Evolutionary conservation across 2,329 filamentous ascomycete species (phyloP).

Genomic region (Lecanoromycetidae sp.): DNA sequence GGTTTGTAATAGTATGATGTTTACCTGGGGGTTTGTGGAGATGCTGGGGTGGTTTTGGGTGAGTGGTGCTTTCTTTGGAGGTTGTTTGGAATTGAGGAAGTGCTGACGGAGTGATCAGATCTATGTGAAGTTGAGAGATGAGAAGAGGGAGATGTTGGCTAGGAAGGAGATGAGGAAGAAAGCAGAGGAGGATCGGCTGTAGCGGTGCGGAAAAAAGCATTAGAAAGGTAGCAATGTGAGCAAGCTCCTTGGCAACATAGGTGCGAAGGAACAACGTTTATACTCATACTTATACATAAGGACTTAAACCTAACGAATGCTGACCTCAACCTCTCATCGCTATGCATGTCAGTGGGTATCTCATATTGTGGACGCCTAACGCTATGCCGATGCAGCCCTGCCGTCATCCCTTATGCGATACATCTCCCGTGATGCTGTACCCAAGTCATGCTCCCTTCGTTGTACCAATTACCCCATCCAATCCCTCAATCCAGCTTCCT

Average conservation of each 20-base stretch:
- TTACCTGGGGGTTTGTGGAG: slow-evolving; percentile 76
- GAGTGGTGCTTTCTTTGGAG: slow-evolving; percentile 20
- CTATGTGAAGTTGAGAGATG: slow-evolving; percentile 58
- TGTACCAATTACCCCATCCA: slow-evolving; percentile 10
- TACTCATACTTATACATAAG: too few species aligned
- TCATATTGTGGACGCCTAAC: too few species aligned
- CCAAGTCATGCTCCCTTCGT: not conserved
- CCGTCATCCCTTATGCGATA: too few species aligned
- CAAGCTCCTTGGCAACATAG: too few species aligned
- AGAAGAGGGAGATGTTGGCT: slow-evolving; percentile 33
- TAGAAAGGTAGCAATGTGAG: too few species aligned
- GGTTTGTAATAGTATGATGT: slow-evolving; percentile 73
- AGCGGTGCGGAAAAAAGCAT: too few species aligned
- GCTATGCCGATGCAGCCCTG: slow-evolving; percentile 3
- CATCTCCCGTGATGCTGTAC: too few species aligned
- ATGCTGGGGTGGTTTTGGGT: slow-evolving; percentile 80
- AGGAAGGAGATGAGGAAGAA: slow-evolving; percentile 24
- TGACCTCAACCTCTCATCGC: not conserved
- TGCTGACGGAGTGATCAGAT: slow-evolving; percentile 25
- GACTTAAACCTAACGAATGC: too few species aligned
- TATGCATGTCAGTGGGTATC: too few species aligned
- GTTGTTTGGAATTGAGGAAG: not conserved
- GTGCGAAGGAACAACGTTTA: too few species aligned
- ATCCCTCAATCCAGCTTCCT: slow-evolving; percentile 14
- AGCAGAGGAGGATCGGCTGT: slow-evolving; percentile 21